phyloP scores from a whole-genome alignment of 129 eudicot species.

The Tagetes erecta region DNA sequence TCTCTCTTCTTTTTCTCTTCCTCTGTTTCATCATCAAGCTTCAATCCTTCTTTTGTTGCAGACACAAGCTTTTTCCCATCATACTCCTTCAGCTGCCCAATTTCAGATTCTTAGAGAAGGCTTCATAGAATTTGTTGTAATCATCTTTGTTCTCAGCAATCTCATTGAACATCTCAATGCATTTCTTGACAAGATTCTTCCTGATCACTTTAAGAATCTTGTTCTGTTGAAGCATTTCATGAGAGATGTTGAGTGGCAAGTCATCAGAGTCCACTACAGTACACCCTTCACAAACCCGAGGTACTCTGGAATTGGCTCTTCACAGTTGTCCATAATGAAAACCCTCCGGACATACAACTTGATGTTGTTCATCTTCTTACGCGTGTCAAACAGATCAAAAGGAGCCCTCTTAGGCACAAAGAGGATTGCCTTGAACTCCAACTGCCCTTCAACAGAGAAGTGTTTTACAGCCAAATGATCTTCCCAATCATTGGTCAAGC shows the following conservation, averaged over 20 bases:
- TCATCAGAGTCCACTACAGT: slow-evolving; percentile 84
- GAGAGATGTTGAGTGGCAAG: slow-evolving; percentile 84
- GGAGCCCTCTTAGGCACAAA: slow-evolving; percentile 87
- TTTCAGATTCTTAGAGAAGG: slow-evolving; percentile 81
- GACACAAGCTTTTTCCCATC: slow-evolving; percentile 88
- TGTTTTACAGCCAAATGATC: slow-evolving; percentile 90
- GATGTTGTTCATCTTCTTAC: slow-evolving; percentile 85
- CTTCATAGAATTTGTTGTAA: slow-evolving; percentile 74
- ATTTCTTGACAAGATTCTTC: slow-evolving; percentile 88
- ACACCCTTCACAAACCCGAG: slow-evolving; percentile 89
- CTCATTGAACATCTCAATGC: slow-evolving; percentile 92
- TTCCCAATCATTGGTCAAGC: slow-evolving; percentile 89
- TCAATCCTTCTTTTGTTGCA: slow-evolving; percentile 83
- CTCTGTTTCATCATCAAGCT: slow-evolving; percentile 78
- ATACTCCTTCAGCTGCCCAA: slow-evolving; percentile 81
- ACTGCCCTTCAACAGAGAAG: slow-evolving; percentile 89
- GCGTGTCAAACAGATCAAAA: slow-evolving; percentile 72
- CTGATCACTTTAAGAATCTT: slow-evolving; percentile 87
- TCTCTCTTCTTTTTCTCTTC: slow-evolving; percentile 78
- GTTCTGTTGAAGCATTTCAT: slow-evolving; percentile 91
- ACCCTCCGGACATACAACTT: slow-evolving; percentile 88
- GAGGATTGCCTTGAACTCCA: slow-evolving; percentile 77
- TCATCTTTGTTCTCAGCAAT: slow-evolving; percentile 90
- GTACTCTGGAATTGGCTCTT: slow-evolving; percentile 81
- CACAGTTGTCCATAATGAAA: slow-evolving; percentile 89